These are phyloP conservation scores for Penicillium sp. DNA, from an alignment of 2,329 filamentous ascomycete species.

Conservation along the genomic window DNA sequence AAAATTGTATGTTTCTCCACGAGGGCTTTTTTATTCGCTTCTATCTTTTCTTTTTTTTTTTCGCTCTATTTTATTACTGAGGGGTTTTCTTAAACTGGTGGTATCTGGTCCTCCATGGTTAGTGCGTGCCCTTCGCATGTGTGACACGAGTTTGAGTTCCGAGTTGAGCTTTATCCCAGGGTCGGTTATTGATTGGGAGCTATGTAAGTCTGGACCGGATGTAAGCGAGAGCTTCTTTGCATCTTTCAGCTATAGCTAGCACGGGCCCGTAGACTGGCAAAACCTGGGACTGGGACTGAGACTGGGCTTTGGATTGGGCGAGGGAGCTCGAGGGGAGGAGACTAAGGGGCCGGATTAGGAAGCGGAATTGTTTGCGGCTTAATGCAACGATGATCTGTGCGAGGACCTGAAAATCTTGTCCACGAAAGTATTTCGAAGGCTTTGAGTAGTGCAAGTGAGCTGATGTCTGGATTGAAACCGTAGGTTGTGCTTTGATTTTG, in stretches of 20 bases:
- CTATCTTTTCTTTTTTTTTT: too few species aligned
- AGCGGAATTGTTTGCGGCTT: conserved; percentile 4
- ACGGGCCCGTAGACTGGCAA: background rate
- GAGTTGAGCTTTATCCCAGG: background rate
- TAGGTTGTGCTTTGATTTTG: background rate
- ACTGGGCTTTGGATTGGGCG: background rate
- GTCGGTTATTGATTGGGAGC: background rate
- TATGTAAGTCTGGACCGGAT: background rate
- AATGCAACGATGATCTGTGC: conserved; percentile 4
- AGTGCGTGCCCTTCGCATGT: background rate
- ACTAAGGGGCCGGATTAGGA: conserved; percentile 3
- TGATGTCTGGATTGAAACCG: too few species aligned
- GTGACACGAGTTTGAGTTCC: background rate
- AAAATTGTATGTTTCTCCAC: too few species aligned
- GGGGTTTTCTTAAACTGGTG: too few species aligned
- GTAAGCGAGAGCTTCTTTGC: background rate
- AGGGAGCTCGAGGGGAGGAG: background rate
- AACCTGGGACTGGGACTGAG: background rate
- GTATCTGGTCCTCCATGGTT: background rate
- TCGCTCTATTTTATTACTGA: too few species aligned
- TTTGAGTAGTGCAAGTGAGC: too few species aligned
- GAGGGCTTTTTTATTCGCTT: too few species aligned
- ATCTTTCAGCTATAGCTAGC: background rate
- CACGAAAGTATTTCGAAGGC: too few species aligned
- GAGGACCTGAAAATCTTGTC: background rate